phyloP scores from a whole-genome alignment of 148 eudicot genomes.

The Polygonum maritimum region DNA sequence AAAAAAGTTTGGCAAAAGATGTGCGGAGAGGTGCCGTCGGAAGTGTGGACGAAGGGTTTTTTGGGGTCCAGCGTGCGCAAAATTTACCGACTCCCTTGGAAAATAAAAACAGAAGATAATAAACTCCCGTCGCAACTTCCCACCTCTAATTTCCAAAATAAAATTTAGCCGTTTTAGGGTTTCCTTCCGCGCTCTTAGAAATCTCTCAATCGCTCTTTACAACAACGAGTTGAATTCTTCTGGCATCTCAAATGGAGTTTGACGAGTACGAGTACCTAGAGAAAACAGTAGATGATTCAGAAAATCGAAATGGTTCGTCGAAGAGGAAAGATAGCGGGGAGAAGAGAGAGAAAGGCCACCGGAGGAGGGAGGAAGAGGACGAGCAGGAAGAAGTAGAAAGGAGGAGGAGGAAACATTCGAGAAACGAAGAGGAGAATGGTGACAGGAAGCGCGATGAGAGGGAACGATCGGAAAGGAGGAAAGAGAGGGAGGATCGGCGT shows the following conservation, averaged over 20 bases:
- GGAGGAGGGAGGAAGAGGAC: constrained; percentile 36
- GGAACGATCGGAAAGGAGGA: constrained; percentile 17
- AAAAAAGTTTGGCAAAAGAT: too few species aligned
- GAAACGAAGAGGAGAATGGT: constrained; percentile 32
- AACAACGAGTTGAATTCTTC: neutral
- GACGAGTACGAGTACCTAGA: constrained; percentile 96
- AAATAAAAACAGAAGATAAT: too few species aligned
- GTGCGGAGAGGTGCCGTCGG: too few species aligned
- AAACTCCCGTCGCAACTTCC: neutral
- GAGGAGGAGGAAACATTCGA: constrained; percentile 27
- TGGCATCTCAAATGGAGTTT: constrained; percentile 47
- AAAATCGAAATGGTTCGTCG: constrained; percentile 18
- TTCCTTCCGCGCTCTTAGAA: neutral
- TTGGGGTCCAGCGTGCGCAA: too few species aligned
- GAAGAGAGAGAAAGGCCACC: constrained; percentile 41
- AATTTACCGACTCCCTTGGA: too few species aligned
- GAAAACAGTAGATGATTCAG: constrained; percentile 56
- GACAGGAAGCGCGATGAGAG: constrained; percentile 15
- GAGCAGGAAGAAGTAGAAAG: constrained; percentile 21
- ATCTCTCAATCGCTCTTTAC: neutral
- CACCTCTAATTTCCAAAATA: neutral
- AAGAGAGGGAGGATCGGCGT: constrained; percentile 17
- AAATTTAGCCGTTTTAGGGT: neutral
- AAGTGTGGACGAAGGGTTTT: too few species aligned
- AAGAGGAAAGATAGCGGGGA: constrained; percentile 29